Base-by-base conservation (phyloP, 2,329 filamentous ascomycete species). In the Bipolaris sorokiniana region DNA sequence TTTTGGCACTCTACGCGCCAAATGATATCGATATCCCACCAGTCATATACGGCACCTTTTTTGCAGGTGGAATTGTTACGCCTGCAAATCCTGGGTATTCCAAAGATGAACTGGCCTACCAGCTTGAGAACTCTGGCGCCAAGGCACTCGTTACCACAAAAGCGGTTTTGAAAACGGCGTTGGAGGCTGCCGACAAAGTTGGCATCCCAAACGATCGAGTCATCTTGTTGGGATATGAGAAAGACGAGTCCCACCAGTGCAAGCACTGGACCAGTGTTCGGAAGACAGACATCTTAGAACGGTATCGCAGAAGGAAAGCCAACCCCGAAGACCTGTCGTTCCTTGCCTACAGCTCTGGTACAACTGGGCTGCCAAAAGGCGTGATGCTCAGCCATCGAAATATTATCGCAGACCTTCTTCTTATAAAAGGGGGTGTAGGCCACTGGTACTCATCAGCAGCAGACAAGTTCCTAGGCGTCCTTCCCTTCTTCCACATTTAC, bases 401-500 rank as follows among this genome's bases (percentile, higher is more conserved):
- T 51, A 70, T 79, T 2, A 75, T 80, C 28, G 74, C 78, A 93
- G 96, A 77, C 90, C 87, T 61, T 90, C 88, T 40, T 90, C 92
- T 28, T 95, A 92, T 0, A 96, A 92, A 0, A 90, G 93, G 11
- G 77, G 91, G 51, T 90, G 92, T 3, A 94, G 97, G 78, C 90
- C 91, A 34, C 90, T 97, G 37, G 90, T 91, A 85, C 80, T 97
- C 52, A 2, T 56, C 60, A 9, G 23, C 36, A 0, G 37, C 50
- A 1, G 92, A 97, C 73, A 86, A 84, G 54, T 81, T 94, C 37
- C 76, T 97, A 4, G 90, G 90, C 2, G 88, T 96, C 53, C 77
- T 97, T 3, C 92, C 93, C 0, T 95, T 97, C 74, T 97, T 92
- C 78, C 92, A 97, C 74, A 92, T 96, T 61, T 97, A 96, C 71